phyloP scores from a whole-genome alignment of 768 basidiomycete species.

The Omphalotus guepiniiformis region DNA sequence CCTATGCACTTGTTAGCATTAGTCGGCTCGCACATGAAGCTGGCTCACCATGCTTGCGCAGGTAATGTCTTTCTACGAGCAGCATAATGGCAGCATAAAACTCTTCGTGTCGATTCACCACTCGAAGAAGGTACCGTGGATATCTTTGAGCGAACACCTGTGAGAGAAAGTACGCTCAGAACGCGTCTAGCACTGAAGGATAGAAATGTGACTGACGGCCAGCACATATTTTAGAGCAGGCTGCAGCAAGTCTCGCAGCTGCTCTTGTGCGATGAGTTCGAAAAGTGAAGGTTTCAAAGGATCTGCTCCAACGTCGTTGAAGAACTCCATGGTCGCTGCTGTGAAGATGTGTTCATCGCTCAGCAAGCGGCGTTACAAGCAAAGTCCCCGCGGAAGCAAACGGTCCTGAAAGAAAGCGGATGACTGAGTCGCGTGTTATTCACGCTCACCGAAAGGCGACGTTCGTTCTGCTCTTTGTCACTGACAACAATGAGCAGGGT shows the following conservation, averaged over 20 bases:
- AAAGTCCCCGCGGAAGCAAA: neutral
- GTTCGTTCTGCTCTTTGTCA: neutral
- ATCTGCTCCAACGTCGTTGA: conserved; percentile 70
- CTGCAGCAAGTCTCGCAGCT: conserved; percentile 86
- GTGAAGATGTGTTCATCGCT: neutral
- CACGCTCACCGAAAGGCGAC: too few species aligned
- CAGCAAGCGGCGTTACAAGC: neutral
- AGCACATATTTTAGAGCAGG: conserved; percentile 94
- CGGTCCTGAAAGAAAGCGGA: too few species aligned
- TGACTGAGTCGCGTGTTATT: neutral
- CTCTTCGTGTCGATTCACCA: conserved; percentile 95
- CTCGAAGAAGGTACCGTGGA: conserved; percentile 84
- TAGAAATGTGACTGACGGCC: conserved; percentile 52
- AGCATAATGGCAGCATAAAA: conserved; percentile 89
- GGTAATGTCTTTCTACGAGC: conserved; percentile 87
- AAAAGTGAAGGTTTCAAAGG: conserved; percentile 80
- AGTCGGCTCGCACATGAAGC: conserved; percentile 1
- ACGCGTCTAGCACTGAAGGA: neutral
- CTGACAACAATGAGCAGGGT: too few species aligned
- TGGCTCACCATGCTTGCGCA: conserved; percentile 73
- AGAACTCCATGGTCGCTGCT: conserved; percentile 66
- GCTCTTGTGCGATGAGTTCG: conserved; percentile 91
- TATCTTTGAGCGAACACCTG: conserved; percentile 94
- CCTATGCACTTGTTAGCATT: conserved; percentile 46
- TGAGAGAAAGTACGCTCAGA: neutral